Evolutionary conservation across 208 protist genomes (phyloP).

Genomic region (Acanthamoeba healyi): DNA sequence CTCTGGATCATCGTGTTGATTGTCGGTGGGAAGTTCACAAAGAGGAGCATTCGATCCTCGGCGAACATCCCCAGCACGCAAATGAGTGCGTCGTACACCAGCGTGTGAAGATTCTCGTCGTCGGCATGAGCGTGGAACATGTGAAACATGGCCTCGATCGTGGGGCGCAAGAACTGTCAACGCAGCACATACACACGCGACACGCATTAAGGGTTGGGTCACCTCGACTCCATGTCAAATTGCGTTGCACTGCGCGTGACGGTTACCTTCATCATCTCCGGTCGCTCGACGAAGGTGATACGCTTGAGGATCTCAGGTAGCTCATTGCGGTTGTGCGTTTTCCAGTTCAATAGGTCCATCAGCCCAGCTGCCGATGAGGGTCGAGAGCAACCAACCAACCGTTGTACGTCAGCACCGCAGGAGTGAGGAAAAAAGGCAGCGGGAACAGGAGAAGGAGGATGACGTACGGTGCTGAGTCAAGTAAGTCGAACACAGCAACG

Average conservation of each 20-base stretch:
- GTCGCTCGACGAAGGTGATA: conserved; percentile 76
- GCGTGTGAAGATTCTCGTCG: not conserved
- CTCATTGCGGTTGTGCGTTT: conserved; percentile 24
- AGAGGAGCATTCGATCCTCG: conserved; percentile 39
- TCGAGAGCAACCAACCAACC: not conserved
- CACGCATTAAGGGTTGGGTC: not conserved
- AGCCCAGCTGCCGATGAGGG: too few species aligned
- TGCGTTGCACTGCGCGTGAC: too few species aligned
- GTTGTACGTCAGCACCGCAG: too few species aligned
- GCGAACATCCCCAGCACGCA: conserved; percentile 61
- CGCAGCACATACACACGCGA: too few species aligned
- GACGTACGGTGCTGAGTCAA: conserved; percentile 80
- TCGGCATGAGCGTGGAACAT: conserved; percentile 60
- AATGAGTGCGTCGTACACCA: conserved; percentile 57
- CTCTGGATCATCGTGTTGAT: conserved; percentile 76
- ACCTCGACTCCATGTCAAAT: too few species aligned
- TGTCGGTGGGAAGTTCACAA: conserved; percentile 72
- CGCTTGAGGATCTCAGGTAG: conserved; percentile 75
- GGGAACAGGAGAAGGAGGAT: not conserved
- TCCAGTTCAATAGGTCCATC: conserved; percentile 29
- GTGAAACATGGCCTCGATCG: conserved; percentile 78
- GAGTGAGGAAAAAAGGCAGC: not conserved
- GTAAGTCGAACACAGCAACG: conserved; percentile 75
- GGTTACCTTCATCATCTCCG: conserved; percentile 79
- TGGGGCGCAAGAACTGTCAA: conserved; percentile 75